phyloP scores from a whole-genome alignment of 306 rosid genomes.

The Corylus americana region DNA sequence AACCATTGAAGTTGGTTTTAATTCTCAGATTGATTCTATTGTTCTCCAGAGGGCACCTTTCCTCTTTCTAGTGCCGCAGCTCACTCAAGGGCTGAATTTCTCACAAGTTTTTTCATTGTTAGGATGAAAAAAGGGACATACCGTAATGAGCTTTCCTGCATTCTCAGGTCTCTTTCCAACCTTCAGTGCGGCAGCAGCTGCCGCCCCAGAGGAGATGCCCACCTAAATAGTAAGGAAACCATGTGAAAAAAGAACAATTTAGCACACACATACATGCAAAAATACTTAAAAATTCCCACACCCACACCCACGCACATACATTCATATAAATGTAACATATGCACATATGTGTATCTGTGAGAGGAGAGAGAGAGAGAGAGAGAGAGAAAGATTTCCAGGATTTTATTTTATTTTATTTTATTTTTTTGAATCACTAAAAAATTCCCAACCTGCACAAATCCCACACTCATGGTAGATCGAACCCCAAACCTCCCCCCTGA shows the following conservation, averaged over 20 bases:
- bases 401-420: neutral
- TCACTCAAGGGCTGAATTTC: neutral
- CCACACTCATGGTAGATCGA: neutral
- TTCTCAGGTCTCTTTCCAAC: slow-evolving; percentile 94
- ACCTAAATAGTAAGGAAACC: slow-evolving; percentile 59
- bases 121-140: slow-evolving; percentile 36
- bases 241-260: slow-evolving; percentile 23
- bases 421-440: neutral
- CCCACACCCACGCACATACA: no score
- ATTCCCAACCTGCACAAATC: neutral
- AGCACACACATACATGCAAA: neutral
- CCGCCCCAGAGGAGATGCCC: slow-evolving; percentile 98
- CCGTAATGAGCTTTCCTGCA: slow-evolving; percentile 92
- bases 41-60: neutral
- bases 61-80: neutral
- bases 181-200: slow-evolving; percentile 85
- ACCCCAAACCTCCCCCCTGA: neutral
- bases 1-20: neutral
- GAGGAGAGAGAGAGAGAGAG: neutral
- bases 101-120: neutral
- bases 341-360: neutral
- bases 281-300: no score
- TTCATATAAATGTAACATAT: neutral
- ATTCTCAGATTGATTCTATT: neutral
- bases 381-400: neutral